Percentiles rank a stretch among this genome's conserved stretches.
These are phyloP conservation scores for Cylindrotheca fusiformis DNA, from an alignment of 108 stramenopile genomes.

Conservation along the genomic window DNA sequence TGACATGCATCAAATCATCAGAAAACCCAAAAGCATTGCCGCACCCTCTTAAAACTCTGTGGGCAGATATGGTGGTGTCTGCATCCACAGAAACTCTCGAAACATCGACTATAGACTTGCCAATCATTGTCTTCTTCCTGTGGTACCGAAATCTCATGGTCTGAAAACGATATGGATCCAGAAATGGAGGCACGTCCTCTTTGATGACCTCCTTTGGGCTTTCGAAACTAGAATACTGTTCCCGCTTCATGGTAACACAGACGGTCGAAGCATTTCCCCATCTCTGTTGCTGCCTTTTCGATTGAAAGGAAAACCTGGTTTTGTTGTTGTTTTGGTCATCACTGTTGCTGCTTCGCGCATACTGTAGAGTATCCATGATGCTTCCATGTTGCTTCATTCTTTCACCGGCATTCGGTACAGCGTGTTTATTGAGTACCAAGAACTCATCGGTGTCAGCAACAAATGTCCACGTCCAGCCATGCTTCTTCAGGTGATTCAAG, in stretches of 20 bases:
- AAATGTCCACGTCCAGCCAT: conserved; percentile 35
- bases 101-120: background rate
- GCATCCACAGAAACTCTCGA: background rate
- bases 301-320: background rate
- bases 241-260: background rate
- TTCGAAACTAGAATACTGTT: background rate
- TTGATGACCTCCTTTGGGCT: background rate
- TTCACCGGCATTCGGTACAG: background rate
- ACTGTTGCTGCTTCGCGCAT: background rate
- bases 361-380: background rate
- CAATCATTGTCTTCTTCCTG: background rate
- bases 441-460: conserved; percentile 64
- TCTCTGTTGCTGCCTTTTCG: too few relatives aligned
- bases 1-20: background rate
- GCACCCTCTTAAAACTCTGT: background rate
- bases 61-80: background rate
- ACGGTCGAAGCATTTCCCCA: background rate
- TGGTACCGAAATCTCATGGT: background rate
- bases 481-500: conserved; percentile 3
- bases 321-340: conserved; percentile 1
- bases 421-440: conserved; percentile 29
- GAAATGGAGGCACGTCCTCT: background rate
- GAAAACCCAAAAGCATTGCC: background rate
- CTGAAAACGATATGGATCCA: background rate
- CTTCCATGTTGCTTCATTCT: background rate